A percentile compares a stretch with the other conserved stretches of the same genome.
These are phyloP conservation scores for Dactylellina drechsleri DNA, from an alignment of 2,329 filamentous ascomycete genomes.

Conservation along the genomic window DNA sequence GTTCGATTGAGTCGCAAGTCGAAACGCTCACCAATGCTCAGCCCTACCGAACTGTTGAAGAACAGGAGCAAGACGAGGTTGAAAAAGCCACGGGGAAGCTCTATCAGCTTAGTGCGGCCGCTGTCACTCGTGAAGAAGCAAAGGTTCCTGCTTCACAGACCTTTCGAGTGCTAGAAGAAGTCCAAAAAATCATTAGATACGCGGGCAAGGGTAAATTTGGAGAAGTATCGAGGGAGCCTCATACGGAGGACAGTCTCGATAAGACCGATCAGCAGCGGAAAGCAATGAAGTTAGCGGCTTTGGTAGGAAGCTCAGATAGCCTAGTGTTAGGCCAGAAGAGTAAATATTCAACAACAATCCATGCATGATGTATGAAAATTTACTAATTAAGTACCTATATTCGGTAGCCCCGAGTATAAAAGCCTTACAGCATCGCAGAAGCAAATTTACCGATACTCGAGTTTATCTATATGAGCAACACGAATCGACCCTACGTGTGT, in stretches of 20 bases:
- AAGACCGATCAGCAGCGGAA: background rate
- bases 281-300: background rate
- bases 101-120: conserved; percentile 1
- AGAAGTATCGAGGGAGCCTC: background rate
- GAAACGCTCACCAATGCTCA: background rate
- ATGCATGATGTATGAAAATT: no score
- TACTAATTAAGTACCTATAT: background rate
- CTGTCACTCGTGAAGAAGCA: background rate
- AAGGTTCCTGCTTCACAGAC: background rate
- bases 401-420: background rate
- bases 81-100: conserved; percentile 22
- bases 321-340: background rate
- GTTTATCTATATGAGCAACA: background rate
- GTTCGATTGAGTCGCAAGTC: conserved; percentile 12
- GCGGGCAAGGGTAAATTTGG: background rate
- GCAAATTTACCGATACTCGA: background rate
- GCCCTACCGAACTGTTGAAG: background rate
- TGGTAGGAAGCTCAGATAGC: background rate
- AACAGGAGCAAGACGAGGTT: conserved; percentile 3
- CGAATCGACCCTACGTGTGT: background rate
- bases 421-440: background rate
- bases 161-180: background rate
- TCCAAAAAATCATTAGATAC: background rate
- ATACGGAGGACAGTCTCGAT: background rate
- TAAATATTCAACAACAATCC: background rate